These are phyloP conservation scores for Chernovozyma sophiae-reginae DNA, from an alignment of 1,139 yeast genomes.

Conservation along the genomic window DNA sequence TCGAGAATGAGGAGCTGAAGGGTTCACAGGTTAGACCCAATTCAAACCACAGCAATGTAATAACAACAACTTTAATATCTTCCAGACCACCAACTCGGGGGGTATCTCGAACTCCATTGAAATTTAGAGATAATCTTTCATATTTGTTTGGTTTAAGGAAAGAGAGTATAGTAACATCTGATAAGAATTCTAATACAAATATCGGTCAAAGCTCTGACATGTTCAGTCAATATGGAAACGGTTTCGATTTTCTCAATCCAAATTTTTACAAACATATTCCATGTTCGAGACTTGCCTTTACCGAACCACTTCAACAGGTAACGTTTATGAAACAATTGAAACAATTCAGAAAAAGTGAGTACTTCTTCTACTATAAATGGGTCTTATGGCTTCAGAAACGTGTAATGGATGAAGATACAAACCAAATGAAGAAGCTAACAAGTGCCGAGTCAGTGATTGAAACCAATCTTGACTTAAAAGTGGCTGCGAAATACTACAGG, in stretches of 20 bases:
- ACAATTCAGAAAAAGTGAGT: constrained; percentile 11
- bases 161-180: too few relatives aligned
- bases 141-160: constrained; percentile 1
- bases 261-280: constrained; percentile 10
- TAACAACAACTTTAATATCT: too few relatives aligned
- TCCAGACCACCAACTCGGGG: too few relatives aligned
- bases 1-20: too few relatives aligned
- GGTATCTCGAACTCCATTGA: constrained; percentile 3
- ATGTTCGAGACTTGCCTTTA: constrained; percentile 14
- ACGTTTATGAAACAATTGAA: constrained; percentile 12
- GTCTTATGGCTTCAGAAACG: constrained; percentile 12
- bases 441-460: constrained; percentile 12
- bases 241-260: neutral
- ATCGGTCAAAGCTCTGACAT: too few relatives aligned
- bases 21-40: too few relatives aligned
- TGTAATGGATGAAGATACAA: neutral
- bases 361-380: constrained; percentile 20
- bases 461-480: constrained; percentile 15
- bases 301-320: constrained; percentile 11
- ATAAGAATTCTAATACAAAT: too few relatives aligned
- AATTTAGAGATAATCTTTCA: constrained; percentile 3
- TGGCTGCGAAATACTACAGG: constrained; percentile 1
- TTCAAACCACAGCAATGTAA: too few relatives aligned
- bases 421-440: neutral
- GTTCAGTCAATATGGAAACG: neutral